phyloP scores from a whole-genome alignment of 1,284 basidiomycete genomes.

The Lignosus rhinocerotis region DNA sequence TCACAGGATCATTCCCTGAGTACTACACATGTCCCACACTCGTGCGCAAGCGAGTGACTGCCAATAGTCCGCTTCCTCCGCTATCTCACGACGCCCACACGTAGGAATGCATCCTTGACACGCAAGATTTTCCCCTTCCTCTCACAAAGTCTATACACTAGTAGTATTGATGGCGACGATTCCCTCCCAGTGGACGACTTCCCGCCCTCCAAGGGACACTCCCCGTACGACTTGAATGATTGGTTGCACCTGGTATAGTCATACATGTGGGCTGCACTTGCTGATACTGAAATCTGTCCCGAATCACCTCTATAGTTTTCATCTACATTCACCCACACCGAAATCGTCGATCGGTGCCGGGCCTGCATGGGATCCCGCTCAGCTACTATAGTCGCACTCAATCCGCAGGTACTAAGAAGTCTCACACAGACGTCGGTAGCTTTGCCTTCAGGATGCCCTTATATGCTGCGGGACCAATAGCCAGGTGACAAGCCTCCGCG shows the following conservation, averaged over 20 bases:
- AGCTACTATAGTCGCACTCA: too few relatives aligned
- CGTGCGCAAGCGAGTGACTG: background rate
- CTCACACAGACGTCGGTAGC: conserved; percentile 8
- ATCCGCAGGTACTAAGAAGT: too few relatives aligned
- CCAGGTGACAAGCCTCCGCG: background rate
- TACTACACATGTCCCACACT: background rate
- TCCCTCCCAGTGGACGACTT: background rate
- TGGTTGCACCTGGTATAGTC: too few relatives aligned
- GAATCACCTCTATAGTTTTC: too few relatives aligned
- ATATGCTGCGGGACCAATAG: conserved; percentile 4
- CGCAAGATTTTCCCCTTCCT: background rate
- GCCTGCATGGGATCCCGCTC: too few relatives aligned
- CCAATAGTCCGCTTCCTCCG: background rate
- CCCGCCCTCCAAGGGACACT: too few relatives aligned
- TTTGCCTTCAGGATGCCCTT: background rate
- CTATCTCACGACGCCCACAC: background rate
- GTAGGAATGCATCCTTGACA: background rate
- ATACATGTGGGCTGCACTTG: too few relatives aligned
- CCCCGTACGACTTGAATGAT: too few relatives aligned
- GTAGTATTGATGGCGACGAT: background rate
- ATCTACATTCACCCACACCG: too few relatives aligned
- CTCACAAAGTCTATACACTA: background rate
- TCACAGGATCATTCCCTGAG: background rate
- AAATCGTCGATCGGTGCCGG: too few relatives aligned
- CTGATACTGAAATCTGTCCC: too few relatives aligned